Evolutionary conservation across 495 filamentous ascomycete species (phyloP).

Genomic region (Hypomontagnella monticulosa): DNA sequence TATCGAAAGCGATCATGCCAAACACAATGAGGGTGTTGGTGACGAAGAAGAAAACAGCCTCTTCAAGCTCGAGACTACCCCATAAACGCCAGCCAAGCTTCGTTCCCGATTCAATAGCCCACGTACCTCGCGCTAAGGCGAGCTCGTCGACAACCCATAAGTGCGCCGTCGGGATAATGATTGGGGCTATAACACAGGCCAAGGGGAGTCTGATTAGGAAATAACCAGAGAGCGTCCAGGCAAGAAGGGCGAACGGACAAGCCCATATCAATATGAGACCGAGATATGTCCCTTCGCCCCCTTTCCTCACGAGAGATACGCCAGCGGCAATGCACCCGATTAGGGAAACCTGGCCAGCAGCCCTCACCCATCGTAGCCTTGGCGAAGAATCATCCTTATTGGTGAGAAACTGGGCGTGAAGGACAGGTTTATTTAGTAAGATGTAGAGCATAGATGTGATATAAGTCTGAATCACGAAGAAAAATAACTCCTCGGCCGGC

Average conservation of each 20-base stretch:
- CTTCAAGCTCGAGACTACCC: constrained; percentile 72
- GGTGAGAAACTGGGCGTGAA: constrained; percentile 65
- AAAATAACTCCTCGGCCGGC: constrained; percentile 74
- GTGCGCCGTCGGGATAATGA: constrained; percentile 69
- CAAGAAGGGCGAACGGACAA: constrained; percentile 65
- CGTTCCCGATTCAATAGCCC: constrained; percentile 70
- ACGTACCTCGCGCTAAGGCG: constrained; percentile 68
- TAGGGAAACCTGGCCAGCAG: constrained; percentile 55
- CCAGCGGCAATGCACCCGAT: constrained; percentile 50
- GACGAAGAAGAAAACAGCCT: constrained; percentile 72
- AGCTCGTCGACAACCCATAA: constrained; percentile 73
- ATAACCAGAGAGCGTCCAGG: constrained; percentile 69
- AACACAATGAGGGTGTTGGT: constrained; percentile 72
- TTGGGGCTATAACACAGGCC: constrained; percentile 61
- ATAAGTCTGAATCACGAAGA: constrained; percentile 80
- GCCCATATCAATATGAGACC: constrained; percentile 76
- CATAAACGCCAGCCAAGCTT: constrained; percentile 67
- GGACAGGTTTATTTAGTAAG: constrained; percentile 68
- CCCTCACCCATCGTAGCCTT: constrained; percentile 20
- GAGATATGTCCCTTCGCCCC: constrained; percentile 65
- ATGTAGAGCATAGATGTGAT: constrained; percentile 72
- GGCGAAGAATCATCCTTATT: constrained; percentile 41
- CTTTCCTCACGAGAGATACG: constrained; percentile 49
- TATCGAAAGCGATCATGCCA: constrained; percentile 71
- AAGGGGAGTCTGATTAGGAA: constrained; percentile 66